These are phyloP conservation scores for Antrodiella citrinella DNA, from an alignment of 768 basidiomycete species.

Conservation along the genomic window DNA sequence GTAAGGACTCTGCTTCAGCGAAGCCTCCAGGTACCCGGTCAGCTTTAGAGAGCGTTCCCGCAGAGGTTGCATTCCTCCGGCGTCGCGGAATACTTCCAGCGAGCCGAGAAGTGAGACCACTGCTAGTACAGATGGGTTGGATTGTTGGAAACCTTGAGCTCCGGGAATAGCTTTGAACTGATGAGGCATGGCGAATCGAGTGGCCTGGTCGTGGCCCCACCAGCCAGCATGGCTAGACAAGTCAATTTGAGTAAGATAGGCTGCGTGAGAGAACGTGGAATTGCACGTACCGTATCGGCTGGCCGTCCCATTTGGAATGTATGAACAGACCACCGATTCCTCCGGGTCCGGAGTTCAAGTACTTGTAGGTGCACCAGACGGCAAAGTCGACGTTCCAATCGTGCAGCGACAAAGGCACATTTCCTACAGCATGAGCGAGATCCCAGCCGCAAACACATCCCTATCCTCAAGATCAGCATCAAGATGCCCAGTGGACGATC, in stretches of 20 bases:
- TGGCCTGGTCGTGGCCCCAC: slow-evolving; percentile 91
- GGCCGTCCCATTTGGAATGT: slow-evolving; percentile 72
- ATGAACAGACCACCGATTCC: slow-evolving; percentile 94
- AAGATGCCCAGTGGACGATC: neutral
- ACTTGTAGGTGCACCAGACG: slow-evolving; percentile 99
- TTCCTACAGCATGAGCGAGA: slow-evolving; percentile 92
- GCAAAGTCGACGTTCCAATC: slow-evolving; percentile 97
- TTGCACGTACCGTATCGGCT: slow-evolving; percentile 42
- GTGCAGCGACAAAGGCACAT: slow-evolving; percentile 82
- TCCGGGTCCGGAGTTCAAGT: slow-evolving; percentile 93
- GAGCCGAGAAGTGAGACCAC: slow-evolving; percentile 78
- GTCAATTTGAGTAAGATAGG: neutral
- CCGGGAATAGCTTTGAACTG: slow-evolving; percentile 78
- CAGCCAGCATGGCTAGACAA: slow-evolving; percentile 76
- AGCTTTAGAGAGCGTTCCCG: slow-evolving; percentile 63
- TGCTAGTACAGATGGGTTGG: slow-evolving; percentile 82
- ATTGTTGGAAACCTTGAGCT: slow-evolving; percentile 93
- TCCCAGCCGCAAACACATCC: slow-evolving; percentile 95
- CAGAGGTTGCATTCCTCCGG: slow-evolving; percentile 63
- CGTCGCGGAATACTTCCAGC: slow-evolving; percentile 70
- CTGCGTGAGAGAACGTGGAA: neutral
- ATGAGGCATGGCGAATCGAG: slow-evolving; percentile 87
- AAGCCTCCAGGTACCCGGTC: slow-evolving; percentile 61
- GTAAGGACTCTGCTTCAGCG: slow-evolving; percentile 54
- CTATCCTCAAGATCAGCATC: slow-evolving; percentile 30